These are phyloP conservation scores for Wallacemonas sp. DNA, from an alignment of 208 protist genomes.

Conservation along the genomic window DNA sequence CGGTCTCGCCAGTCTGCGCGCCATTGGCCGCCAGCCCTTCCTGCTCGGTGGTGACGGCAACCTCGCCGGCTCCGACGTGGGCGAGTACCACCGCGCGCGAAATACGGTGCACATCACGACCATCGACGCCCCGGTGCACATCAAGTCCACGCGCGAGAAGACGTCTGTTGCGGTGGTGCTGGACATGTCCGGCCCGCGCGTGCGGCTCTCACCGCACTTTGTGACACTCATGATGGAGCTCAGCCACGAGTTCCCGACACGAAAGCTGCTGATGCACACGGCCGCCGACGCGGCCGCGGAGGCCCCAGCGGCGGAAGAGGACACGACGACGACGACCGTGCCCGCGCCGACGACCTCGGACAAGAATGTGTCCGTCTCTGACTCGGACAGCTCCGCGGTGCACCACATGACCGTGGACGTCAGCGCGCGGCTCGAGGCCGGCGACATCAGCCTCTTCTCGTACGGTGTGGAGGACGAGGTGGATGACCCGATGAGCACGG, in stretches of 20 bases:
- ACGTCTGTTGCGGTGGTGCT: conserved; percentile 51
- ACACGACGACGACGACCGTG: not conserved
- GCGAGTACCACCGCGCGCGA: conserved; percentile 44
- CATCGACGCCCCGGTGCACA: conserved; percentile 65
- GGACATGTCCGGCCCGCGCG: conserved; percentile 69
- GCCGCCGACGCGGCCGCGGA: not conserved
- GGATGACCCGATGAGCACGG: not conserved
- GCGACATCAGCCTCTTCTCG: conserved; percentile 34
- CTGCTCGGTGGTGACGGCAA: conserved; percentile 75
- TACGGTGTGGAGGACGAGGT: conserved; percentile 20
- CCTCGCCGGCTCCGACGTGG: conserved; percentile 54
- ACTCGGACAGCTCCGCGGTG: not conserved
- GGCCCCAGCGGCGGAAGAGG: not conserved
- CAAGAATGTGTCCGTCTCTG: too few species aligned
- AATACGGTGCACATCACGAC: conserved; percentile 55
- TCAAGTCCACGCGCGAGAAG: conserved; percentile 33
- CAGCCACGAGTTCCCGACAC: conserved; percentile 37
- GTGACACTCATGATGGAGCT: conserved; percentile 71
- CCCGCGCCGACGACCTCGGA: too few species aligned
- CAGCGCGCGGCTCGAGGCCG: conserved; percentile 37
- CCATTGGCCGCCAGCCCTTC: conserved; percentile 41
- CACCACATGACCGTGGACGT: conserved; percentile 30
- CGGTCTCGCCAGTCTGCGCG: conserved; percentile 16
- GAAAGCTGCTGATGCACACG: conserved; percentile 20
- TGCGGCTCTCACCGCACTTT: conserved; percentile 62